Evolutionary conservation across 2,329 filamentous ascomycete species (phyloP).

Genomic region (Aspergillus piperis): DNA sequence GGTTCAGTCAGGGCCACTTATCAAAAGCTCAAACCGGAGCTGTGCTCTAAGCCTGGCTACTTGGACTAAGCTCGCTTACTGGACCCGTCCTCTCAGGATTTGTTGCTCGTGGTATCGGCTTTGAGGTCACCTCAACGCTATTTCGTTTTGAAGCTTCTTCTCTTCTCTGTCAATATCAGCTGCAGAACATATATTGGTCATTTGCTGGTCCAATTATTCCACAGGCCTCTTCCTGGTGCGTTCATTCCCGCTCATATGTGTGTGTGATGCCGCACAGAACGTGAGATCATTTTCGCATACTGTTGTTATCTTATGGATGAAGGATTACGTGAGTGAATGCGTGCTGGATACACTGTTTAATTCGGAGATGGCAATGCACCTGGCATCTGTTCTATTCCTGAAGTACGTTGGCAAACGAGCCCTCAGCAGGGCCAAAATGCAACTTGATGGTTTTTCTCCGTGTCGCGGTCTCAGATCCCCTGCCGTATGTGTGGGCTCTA

Average conservation of each 20-base stretch:
- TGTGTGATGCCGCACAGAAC: not conserved
- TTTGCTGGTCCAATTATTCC: not conserved
- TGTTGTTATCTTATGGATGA: too few relatives aligned
- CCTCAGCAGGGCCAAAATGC: not conserved
- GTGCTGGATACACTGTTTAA: not conserved
- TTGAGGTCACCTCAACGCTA: not conserved
- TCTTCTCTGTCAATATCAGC: constrained; percentile 20
- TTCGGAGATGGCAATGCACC: not conserved
- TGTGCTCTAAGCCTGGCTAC: not conserved
- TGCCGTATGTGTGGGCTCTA: not conserved
- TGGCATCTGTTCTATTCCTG: not conserved
- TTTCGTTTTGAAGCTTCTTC: constrained; percentile 4
- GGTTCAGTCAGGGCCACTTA: not conserved
- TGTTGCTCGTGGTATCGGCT: not conserved
- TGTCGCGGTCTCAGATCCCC: not conserved
- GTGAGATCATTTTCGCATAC: not conserved
- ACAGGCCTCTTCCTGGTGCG: not conserved
- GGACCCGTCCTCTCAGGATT: not conserved
- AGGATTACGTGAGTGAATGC: too few relatives aligned
- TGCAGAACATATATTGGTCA: constrained; percentile 11
- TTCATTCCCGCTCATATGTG: not conserved
- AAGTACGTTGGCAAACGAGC: not conserved
- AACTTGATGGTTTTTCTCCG: not conserved
- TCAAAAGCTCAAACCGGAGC: too few relatives aligned
- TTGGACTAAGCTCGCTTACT: constrained; percentile 1